These are phyloP conservation scores for Mucor irregularis DNA, from an alignment of 371 early-diverging fungal genomes.

Conservation along the genomic window DNA sequence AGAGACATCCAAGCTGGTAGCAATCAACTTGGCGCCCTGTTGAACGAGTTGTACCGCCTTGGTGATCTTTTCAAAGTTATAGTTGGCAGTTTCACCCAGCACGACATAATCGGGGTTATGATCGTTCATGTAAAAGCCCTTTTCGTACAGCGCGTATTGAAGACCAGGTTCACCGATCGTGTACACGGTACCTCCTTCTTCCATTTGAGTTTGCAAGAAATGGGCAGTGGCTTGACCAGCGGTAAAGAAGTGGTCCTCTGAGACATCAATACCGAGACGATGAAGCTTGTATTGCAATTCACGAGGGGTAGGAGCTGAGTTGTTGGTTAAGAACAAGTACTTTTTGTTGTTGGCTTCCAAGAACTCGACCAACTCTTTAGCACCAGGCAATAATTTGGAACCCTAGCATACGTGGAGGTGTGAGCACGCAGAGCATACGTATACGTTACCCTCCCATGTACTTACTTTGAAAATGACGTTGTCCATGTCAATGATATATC, in stretches of 20 bases:
- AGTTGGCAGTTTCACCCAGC: conserved; percentile 59
- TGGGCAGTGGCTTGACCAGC: conserved; percentile 64
- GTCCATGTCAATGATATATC: conserved; percentile 70
- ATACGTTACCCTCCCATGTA: neutral
- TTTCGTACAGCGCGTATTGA: conserved; percentile 63
- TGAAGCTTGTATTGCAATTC: conserved; percentile 62
- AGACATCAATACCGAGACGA: conserved; percentile 60
- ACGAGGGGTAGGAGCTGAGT: conserved; percentile 66
- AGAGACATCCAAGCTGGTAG: conserved; percentile 68
- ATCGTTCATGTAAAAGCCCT: conserved; percentile 67
- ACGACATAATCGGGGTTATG: conserved; percentile 68
- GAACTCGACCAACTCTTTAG: conserved; percentile 64
- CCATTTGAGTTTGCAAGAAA: conserved; percentile 60
- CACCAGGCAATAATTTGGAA: conserved; percentile 54
- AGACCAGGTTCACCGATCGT: conserved; percentile 70
- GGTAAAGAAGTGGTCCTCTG: conserved; percentile 63
- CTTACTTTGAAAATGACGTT: conserved; percentile 67
- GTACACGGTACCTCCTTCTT: conserved; percentile 57
- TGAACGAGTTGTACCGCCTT: conserved; percentile 62
- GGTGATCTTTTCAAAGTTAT: conserved; percentile 63
- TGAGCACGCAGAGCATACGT: too few relatives aligned
- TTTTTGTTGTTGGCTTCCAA: conserved; percentile 59
- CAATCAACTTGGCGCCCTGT: conserved; percentile 61
- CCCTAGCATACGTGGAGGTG: too few relatives aligned
- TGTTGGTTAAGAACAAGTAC: conserved; percentile 70